Percentiles rank a stretch among this genome's conserved stretches.
Conservation (phyloP, 148 eudicot species). For the Drosera capensis region DNA sequence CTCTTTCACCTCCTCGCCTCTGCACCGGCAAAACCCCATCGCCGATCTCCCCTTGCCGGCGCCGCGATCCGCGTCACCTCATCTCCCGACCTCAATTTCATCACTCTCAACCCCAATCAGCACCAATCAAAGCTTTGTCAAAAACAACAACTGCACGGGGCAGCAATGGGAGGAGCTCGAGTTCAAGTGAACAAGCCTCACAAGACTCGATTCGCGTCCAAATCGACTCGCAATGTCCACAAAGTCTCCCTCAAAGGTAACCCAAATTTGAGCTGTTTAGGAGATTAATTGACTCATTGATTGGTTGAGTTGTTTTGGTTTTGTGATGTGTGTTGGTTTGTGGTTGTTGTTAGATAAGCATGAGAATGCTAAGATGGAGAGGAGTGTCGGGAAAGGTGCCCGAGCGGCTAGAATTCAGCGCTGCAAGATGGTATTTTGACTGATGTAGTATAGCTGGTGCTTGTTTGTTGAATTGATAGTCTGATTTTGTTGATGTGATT, state of each 20-base stretch:
- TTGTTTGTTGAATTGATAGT: not conserved
- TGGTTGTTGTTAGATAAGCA: slow-evolving; percentile 33
- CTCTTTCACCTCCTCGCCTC: too few species aligned
- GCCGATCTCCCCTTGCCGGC: too few species aligned
- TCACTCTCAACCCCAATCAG: too few species aligned
- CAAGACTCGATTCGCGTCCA: slow-evolving; percentile 78
- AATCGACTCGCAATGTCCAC: slow-evolving; percentile 74
- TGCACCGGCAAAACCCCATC: too few species aligned
- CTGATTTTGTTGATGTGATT: not conserved
- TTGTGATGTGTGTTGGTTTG: not conserved
- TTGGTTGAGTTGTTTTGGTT: not conserved
- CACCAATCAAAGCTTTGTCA: too few species aligned
- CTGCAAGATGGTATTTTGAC: slow-evolving; percentile 49
- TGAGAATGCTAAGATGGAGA: slow-evolving; percentile 38
- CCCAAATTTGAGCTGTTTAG: not conserved
- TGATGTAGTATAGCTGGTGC: not conserved
- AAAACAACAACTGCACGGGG: too few species aligned
- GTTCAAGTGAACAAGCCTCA: slow-evolving; percentile 72
- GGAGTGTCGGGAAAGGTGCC: slow-evolving; percentile 52
- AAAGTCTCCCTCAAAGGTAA: slow-evolving; percentile 60
- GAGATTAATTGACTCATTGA: not conserved
- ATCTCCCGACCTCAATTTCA: too few species aligned
- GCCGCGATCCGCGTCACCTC: too few species aligned
- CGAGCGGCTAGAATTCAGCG: slow-evolving; percentile 69
- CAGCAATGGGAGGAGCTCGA: slow-evolving; percentile 57